Percentiles rank a stretch among this genome's conserved stretches.
phyloP scores from a whole-genome alignment of 2,329 filamentous ascomycete genomes.

The Penicillium sp. region DNA sequence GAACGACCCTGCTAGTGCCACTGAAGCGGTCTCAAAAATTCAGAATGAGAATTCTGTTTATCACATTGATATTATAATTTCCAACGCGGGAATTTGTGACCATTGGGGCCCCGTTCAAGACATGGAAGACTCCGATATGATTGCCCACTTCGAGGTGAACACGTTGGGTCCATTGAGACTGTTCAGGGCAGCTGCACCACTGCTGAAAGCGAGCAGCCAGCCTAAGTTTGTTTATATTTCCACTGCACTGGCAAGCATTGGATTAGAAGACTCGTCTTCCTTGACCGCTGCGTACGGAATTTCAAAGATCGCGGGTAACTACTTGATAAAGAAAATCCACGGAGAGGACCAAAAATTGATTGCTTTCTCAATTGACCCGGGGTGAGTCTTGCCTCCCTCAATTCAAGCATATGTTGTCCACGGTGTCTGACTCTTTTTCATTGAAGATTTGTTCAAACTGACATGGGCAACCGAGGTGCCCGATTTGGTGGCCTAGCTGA shows the following conservation, averaged over 20 bases:
- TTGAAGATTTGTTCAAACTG: slow-evolving; percentile 43
- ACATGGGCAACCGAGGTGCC: slow-evolving; percentile 44
- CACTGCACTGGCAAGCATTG: slow-evolving; percentile 36
- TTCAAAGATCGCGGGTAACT: slow-evolving; percentile 28
- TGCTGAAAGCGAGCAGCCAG: slow-evolving; percentile 27
- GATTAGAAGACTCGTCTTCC: slow-evolving; percentile 23
- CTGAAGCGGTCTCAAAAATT: not conserved
- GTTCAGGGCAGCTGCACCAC: slow-evolving; percentile 38
- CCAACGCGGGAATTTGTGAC: slow-evolving; percentile 51
- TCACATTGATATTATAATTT: slow-evolving; percentile 21
- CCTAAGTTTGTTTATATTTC: slow-evolving; percentile 41
- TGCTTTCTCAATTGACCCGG: slow-evolving; percentile 33
- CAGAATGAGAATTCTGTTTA: slow-evolving; percentile 5
- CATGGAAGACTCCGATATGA: slow-evolving; percentile 40
- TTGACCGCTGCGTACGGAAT: slow-evolving; percentile 23
- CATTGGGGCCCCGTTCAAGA: slow-evolving; percentile 34
- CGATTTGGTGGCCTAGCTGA: slow-evolving; percentile 30
- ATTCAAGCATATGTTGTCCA: too few species aligned
- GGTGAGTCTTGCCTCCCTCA: too few species aligned
- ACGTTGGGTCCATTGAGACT: slow-evolving; percentile 31
- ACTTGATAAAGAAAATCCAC: slow-evolving; percentile 22
- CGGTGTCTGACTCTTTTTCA: not conserved
- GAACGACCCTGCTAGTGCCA: not conserved
- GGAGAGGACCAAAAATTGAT: slow-evolving; percentile 24
- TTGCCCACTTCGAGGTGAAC: slow-evolving; percentile 47